These are phyloP conservation scores for Apostasia shenzhenica DNA, from an alignment of 106 monocot genomes.

Conservation along the genomic window DNA sequence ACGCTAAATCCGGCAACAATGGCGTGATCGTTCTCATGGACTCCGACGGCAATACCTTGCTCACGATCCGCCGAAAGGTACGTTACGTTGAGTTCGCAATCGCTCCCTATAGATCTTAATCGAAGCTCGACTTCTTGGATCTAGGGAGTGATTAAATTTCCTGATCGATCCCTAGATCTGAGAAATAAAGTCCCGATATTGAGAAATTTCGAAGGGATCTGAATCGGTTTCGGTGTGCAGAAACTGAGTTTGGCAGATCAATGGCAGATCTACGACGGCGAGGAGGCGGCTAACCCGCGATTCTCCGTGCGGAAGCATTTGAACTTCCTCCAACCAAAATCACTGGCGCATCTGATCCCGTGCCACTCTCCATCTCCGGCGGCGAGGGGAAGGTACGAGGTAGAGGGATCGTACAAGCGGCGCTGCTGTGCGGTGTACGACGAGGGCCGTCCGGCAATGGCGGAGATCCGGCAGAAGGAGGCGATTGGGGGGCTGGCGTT, in stretches of 20 bases:
- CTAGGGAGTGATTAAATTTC: background rate
- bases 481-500: conserved; percentile 24
- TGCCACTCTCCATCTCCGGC: background rate
- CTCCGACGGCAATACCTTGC: conserved; percentile 26
- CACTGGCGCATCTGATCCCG: conserved; percentile 18
- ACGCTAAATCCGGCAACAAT: conserved; percentile 8
- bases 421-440: conserved; percentile 42
- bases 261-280: conserved; percentile 53
- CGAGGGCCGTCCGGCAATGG: conserved; percentile 22
- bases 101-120: background rate
- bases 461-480: conserved; percentile 55
- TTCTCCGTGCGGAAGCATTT: conserved; percentile 46
- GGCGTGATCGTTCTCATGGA: conserved; percentile 62
- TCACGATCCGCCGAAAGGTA: conserved; percentile 46
- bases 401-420: conserved; percentile 55
- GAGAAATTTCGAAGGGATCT: background rate
- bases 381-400: conserved; percentile 10
- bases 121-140: background rate
- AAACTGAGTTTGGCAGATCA: conserved; percentile 35
- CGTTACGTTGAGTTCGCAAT: background rate
- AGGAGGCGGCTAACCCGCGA: conserved; percentile 26
- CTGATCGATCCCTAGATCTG: too few species aligned
- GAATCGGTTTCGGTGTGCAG: conserved; percentile 4
- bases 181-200: too few species aligned
- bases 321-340: conserved; percentile 19